Conservation (phyloP, 1,284 basidiomycete species). For the Stereum hirsutum region DNA sequence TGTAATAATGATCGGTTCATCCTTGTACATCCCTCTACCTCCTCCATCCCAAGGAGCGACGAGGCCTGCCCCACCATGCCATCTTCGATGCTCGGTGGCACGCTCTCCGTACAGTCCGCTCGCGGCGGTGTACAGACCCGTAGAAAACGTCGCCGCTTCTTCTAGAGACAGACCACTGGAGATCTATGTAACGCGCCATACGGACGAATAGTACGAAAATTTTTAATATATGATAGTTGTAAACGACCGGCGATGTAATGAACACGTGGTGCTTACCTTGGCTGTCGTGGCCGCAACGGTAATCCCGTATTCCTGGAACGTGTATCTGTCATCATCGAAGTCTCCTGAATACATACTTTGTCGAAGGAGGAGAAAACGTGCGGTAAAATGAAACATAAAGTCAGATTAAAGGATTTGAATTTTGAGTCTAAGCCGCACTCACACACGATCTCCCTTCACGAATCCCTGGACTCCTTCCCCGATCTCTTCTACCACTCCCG, state of each 20-base stretch:
- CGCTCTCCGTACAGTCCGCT: constrained; percentile 5
- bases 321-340: no score
- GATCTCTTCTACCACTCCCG: constrained; percentile 30
- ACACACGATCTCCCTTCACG: constrained; percentile 5
- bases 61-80: constrained; percentile 7
- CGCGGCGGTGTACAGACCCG: constrained; percentile 7
- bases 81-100: not conserved
- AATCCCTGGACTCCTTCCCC: constrained; percentile 23
- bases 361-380: no score
- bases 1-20: constrained; percentile 17
- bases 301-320: constrained; percentile 9
- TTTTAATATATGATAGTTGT: no score
- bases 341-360: no score
- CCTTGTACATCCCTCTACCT: constrained; percentile 16
- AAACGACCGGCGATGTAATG: no score
- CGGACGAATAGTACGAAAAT: no score
- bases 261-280: constrained; percentile 7
- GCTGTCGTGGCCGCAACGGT: constrained; percentile 4
- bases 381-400: no score
- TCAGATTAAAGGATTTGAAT: no score
- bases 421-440: no score
- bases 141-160: constrained; percentile 8
- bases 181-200: constrained; percentile 1
- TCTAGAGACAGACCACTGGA: constrained; percentile 8
- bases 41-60: constrained; percentile 8